These are phyloP conservation scores for Colletotrichum musae DNA, from an alignment of 2,329 filamentous ascomycete genomes.

Conservation along the genomic window DNA sequence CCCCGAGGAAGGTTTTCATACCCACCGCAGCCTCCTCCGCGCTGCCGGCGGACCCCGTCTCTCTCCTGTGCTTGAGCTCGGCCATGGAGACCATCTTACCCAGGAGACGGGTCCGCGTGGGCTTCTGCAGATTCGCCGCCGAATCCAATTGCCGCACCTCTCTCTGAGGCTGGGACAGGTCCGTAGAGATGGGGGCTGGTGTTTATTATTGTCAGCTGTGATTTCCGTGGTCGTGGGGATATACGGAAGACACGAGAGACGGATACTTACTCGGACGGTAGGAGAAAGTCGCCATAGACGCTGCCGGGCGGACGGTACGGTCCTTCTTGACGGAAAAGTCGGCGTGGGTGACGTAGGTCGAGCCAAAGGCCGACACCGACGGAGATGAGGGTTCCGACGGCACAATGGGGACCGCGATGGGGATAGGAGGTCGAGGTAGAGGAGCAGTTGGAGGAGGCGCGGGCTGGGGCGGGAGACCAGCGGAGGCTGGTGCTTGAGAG, in stretches of 20 bases:
- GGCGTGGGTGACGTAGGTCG: slow-evolving; percentile 21
- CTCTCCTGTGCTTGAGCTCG: slow-evolving; percentile 33
- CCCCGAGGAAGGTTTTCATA: slow-evolving; percentile 31
- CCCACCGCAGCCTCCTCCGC: slow-evolving; percentile 25
- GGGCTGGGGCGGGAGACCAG: slow-evolving; percentile 7
- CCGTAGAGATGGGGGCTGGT: slow-evolving; percentile 10
- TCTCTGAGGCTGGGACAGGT: slow-evolving; percentile 10
- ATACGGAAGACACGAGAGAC: background rate
- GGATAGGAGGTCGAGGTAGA: background rate
- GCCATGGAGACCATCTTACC: slow-evolving; percentile 34
- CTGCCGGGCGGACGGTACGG: slow-evolving; percentile 19
- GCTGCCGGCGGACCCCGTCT: slow-evolving; percentile 3
- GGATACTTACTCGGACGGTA: slow-evolving; percentile 22
- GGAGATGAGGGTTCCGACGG: background rate
- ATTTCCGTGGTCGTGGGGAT: rapidly evolving
- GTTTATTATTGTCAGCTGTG: background rate
- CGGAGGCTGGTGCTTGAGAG: background rate
- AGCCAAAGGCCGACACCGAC: slow-evolving; percentile 3
- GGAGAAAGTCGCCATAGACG: slow-evolving; percentile 19
- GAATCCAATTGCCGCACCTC: background rate
- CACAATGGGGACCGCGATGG: background rate
- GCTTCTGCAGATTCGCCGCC: slow-evolving; percentile 1
- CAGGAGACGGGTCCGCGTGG: background rate
- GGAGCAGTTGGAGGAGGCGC: background rate
- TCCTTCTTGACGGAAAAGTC: slow-evolving; percentile 36